These are phyloP conservation scores for Plasmodium gonderi DNA, from an alignment of 169 alveolate species.

Conservation along the genomic window DNA sequence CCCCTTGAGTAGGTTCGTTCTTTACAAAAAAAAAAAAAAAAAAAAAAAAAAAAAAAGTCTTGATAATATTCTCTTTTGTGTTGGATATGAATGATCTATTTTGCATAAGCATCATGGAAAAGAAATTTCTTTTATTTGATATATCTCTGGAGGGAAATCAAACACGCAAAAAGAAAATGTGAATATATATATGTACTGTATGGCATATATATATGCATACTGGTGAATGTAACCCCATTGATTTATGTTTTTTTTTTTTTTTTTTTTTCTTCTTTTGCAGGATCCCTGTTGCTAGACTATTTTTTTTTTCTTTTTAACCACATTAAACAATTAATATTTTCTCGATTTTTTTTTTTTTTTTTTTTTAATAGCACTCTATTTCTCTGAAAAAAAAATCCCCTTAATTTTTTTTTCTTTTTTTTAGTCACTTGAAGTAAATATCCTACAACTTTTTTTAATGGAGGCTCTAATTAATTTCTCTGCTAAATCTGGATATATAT, in stretches of 20 bases:
- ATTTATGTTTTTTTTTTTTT: background rate
- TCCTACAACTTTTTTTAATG: background rate
- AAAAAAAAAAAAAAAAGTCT: no score
- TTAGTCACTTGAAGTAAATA: no score
- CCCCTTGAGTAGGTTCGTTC: no score
- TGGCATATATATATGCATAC: background rate
- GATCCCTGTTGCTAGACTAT: background rate
- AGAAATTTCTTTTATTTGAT: background rate
- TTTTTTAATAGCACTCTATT: background rate
- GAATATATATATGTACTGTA: background rate
- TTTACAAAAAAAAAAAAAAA: no score
- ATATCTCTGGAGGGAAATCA: no score
- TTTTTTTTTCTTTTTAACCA: background rate
- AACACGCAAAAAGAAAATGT: background rate
- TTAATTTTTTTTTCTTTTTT: background rate
- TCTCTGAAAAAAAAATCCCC: background rate
- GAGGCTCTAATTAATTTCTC: no score
- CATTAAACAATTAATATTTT: background rate
- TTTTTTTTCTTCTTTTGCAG: background rate
- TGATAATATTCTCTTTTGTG: no score
- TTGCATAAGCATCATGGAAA: no score
- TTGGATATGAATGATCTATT: no score
- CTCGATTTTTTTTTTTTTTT: background rate
- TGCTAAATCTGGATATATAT: no score
- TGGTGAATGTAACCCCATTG: background rate